Evolutionary conservation across 208 protist species (phyloP).

Genomic region (Trypanosomatidae sp.): DNA sequence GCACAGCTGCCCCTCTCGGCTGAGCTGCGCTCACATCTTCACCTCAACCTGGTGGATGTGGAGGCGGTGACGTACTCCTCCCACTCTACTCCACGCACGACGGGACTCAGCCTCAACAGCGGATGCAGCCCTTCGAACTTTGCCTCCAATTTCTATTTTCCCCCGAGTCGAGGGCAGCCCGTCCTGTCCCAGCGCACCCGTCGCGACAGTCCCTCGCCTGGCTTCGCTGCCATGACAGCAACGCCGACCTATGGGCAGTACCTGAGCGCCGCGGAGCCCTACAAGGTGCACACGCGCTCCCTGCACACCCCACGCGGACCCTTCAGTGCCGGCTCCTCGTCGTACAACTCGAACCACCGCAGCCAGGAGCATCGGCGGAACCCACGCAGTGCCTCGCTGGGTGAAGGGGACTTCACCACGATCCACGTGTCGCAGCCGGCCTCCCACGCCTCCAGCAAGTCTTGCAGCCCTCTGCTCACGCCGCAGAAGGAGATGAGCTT

Average conservation of each 20-base stretch:
- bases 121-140: neutral
- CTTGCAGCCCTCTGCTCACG: neutral
- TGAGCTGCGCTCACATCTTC: constrained; percentile 27
- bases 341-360: no score
- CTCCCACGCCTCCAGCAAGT: neutral
- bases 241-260: constrained; percentile 12
- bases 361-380: no score
- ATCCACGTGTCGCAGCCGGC: neutral
- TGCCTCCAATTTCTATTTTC: constrained; percentile 8
- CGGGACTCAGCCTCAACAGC: neutral
- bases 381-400: neutral
- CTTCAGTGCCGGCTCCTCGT: neutral
- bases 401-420: neutral
- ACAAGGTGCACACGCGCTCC: neutral
- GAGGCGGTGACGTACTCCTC: constrained; percentile 34
- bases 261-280: constrained; percentile 15
- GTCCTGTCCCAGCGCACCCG: neutral
- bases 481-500: neutral
- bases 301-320: neutral
- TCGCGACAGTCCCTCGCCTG: neutral
- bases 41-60: constrained; percentile 23
- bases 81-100: constrained; percentile 16
- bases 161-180: neutral
- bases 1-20: constrained; percentile 28
- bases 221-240: neutral